Base-by-base conservation (phyloP, 2,329 filamentous ascomycete species). In the Pyricularia grisea region DNA sequence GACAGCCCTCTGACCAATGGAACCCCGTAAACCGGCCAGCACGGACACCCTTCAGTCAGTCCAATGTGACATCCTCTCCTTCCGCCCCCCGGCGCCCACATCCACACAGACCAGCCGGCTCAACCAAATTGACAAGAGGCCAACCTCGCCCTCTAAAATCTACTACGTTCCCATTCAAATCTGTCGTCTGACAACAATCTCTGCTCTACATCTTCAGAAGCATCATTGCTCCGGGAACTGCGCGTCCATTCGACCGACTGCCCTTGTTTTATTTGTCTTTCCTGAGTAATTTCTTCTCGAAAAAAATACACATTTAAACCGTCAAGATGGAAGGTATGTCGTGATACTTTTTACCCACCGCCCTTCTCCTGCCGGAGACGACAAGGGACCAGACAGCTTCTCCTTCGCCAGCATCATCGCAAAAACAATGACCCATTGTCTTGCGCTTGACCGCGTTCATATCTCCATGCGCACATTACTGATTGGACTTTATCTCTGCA, bases 321-420 rank as follows among this genome's bases (percentile, higher is more conserved):
- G 79, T 79, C 82, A 83, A 79, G 79, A 87, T 87, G 85, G 85
- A 84, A 81, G 82, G 82, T 84, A 74, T 71, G 72, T 73, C 27
- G 31, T 65, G 67, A 50, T 31, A n/a, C 50, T 68, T 65, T 55
- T 68, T 68, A 68, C 70, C 69, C 68, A 66, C 70, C 71, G 68
- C n/a, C 69, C 68, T 68, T 70, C 71, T 68, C 65, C 66, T 69
- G 70, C 27, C 70, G 65, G 69, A 71, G 64, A 63, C 66, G 55
- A 55, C 68, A n/a, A 69, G 66, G 36, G 14, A 30, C 63, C 30
- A 25, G 30, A 42, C 55, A 33, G 64, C 25, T 25, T 31, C 58
- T 9, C 33, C 27, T 36, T 64, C 27, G 42, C 61, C 67, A n/a
- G 64, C 10, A 63, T 33, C 12, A 61, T 65, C 33, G 64, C 66